Evolutionary conservation across 2,329 filamentous ascomycete genomes (phyloP), one percentile per base, ranked within the genome.

Genomic region (Aspergillus sp.): DNA sequence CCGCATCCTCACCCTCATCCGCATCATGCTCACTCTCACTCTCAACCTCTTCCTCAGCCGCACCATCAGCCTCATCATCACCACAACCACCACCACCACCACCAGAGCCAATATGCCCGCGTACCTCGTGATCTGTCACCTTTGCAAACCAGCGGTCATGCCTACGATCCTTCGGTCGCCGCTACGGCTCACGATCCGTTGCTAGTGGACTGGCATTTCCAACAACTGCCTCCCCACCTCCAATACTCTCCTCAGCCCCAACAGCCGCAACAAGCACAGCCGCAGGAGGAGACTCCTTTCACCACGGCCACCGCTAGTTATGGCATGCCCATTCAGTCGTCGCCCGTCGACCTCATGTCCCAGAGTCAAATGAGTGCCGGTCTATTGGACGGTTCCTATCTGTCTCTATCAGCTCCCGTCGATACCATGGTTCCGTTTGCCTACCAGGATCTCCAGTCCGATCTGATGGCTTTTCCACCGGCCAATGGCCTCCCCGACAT

Each of bases 361-460:
- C 83, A 86, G 59, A 77, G 79, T 32, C 74, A 80, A 35, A 72
- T 87, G 50, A 81, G 82, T 52, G 71, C 80, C 10, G 65, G 67
- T 52, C 74, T 82, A 53, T 73, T 88, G 58, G 83, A 85, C 49
- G 76, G 79, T 33, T 70, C 80, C 3, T 89, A 85, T 67, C 53
- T 74, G 38, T 64, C 70, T 9, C 55, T 74, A 39, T 61, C 67
- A 76, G 69, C 80, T 73, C 62, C 71, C 47, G 63, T 87, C 73
- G 83, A 80, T 52, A 19, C 19, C 19, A 78, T 81, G 53, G 82
- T 86, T 71, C 80, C 83, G 43, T 73, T 72, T 49, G 83, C 85
- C 55, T 89, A 85, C 81, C 82, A 88, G 52, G 88, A 94, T 60
- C 86, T 94, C 58, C 82, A 86, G 56, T 76, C 79, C 48, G 81